A percentile compares a stretch with the other conserved stretches of the same genome.
Conservation (phyloP, 345 rosid species). For the Eucalyptus curtisii region DNA sequence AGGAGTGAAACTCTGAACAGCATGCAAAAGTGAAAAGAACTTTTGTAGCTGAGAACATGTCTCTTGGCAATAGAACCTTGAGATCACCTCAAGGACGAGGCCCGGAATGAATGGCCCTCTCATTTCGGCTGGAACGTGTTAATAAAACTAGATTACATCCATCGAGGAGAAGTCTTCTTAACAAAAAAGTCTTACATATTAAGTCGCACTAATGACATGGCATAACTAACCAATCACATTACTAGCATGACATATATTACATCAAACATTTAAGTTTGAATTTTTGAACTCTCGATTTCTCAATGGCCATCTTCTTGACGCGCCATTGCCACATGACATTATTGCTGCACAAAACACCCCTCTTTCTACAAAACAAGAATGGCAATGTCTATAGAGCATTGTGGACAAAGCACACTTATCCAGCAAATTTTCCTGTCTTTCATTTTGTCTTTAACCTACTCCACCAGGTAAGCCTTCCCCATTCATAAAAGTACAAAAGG, state of each 20-base stretch:
- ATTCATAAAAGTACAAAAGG: neutral
- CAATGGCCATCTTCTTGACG: neutral
- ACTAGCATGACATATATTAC: rapidly evolving
- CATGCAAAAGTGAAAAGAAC: neutral
- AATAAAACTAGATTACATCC: neutral
- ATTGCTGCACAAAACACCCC: neutral
- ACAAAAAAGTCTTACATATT: rapidly evolving
- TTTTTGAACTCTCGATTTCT: neutral
- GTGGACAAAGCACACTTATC: neutral
- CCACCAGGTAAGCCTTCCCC: neutral
- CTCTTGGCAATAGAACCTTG: neutral
- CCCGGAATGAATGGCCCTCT: neutral
- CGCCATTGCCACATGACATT: neutral
- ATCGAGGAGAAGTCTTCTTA: neutral
- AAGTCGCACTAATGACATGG: rapidly evolving
- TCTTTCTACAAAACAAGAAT: neutral
- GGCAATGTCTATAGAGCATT: neutral
- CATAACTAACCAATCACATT: neutral
- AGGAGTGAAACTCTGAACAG: neutral
- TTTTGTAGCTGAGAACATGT: neutral
- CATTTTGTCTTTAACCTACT: neutral
- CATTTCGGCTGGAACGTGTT: neutral
- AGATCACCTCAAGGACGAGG: neutral
- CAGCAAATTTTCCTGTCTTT: neutral
- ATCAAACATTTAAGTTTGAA: neutral